A percentile compares a stretch with the other conserved stretches of the same genome.
phyloP scores from a whole-genome alignment of 352 stramenopile genomes.

The Saprolegnia diclina region DNA sequence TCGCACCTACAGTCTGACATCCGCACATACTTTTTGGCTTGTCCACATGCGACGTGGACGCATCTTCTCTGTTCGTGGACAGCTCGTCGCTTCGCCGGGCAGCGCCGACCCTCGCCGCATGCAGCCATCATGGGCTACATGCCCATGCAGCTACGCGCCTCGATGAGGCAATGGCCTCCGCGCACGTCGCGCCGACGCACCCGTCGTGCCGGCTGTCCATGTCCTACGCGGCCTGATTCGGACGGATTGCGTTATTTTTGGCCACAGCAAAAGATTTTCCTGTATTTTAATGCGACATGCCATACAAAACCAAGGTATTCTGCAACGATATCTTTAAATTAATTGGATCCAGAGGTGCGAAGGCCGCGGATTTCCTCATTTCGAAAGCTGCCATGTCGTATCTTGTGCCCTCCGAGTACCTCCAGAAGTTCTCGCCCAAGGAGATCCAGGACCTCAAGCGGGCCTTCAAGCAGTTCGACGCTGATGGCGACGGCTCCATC shows the following conservation, averaged over 20 bases:
- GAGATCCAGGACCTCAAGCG: conserved; percentile 84
- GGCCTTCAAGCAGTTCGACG: conserved; percentile 81
- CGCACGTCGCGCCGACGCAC: too few species aligned
- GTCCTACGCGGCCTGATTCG: too few species aligned
- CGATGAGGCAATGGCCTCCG: too few species aligned
- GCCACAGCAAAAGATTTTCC: background rate
- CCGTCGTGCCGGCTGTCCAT: too few species aligned
- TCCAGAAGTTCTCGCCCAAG: conserved; percentile 84
- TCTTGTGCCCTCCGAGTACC: conserved; percentile 70
- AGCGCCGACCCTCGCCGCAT: background rate
- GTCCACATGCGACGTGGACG: background rate
- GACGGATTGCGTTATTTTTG: too few species aligned
- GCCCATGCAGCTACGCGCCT: too few species aligned
- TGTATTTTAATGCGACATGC: background rate
- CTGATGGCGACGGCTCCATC: conserved; percentile 58
- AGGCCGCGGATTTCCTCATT: background rate
- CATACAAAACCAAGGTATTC: background rate
- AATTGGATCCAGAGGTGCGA: background rate
- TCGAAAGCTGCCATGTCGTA: conserved; percentile 57
- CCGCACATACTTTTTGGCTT: background rate
- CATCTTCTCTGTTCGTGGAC: background rate
- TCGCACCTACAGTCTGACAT: too few species aligned
- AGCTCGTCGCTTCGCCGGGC: background rate
- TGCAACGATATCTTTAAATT: background rate
- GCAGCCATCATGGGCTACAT: background rate